Evolutionary conservation across 352 stramenopile species (phyloP).

Genomic region (Globisporangium alternatum): DNA sequence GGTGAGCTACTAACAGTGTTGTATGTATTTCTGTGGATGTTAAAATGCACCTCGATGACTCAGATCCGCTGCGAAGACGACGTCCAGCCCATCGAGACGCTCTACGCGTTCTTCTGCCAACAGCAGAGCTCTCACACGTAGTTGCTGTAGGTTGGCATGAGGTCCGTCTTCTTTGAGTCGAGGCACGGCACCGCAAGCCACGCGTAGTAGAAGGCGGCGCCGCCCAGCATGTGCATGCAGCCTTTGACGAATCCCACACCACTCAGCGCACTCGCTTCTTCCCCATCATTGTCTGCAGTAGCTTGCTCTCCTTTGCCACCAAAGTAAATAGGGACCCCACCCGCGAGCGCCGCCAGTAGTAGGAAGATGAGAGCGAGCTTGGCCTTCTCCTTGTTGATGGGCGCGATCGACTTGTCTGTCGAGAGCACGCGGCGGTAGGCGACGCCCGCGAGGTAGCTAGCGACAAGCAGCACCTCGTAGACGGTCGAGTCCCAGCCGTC

Average conservation of each 20-base stretch:
- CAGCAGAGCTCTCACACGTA: conserved; percentile 36
- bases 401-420: conserved; percentile 40
- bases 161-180: conserved; percentile 81
- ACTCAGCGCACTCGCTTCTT: conserved; percentile 26
- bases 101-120: conserved; percentile 38
- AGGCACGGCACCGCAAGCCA: conserved; percentile 75
- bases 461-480: conserved; percentile 69
- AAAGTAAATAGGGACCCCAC: conserved; percentile 52
- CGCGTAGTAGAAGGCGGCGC: conserved; percentile 71
- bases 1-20: not conserved
- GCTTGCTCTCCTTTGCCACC: conserved; percentile 10
- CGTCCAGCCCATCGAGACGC: conserved; percentile 28
- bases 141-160: conserved; percentile 64
- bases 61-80: conserved; percentile 34
- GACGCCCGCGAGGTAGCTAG: conserved; percentile 50
- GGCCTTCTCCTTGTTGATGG: conserved; percentile 55
- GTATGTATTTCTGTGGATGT: not conserved
- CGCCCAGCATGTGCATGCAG: conserved; percentile 63
- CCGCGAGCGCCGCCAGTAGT: conserved; percentile 36
- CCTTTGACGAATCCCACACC: conserved; percentile 60
- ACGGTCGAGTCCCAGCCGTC: conserved; percentile 73
- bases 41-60: not conserved
- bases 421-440: conserved; percentile 53
- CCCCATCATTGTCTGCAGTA: not conserved
- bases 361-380: conserved; percentile 47